phyloP scores from a whole-genome alignment of 2,329 filamentous ascomycete genomes.

The Simplicillium aogashimaense region DNA sequence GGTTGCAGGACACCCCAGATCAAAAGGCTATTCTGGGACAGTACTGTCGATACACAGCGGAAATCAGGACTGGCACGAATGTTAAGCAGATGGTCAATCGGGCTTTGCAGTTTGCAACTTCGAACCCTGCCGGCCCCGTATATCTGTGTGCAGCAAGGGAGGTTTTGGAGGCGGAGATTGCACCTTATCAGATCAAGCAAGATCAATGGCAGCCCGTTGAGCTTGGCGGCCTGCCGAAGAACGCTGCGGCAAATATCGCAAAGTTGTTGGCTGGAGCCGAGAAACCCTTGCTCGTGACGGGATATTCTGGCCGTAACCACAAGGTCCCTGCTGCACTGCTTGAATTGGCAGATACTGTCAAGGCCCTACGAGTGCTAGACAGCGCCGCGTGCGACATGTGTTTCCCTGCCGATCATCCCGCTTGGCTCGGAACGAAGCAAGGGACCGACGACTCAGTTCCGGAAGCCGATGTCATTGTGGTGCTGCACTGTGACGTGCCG shows the following conservation, averaged over 20 bases:
- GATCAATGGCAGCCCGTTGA: slow-evolving; percentile 61
- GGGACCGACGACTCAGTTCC: slow-evolving; percentile 64
- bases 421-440: slow-evolving; percentile 61
- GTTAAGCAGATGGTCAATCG: slow-evolving; percentile 86
- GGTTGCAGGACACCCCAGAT: slow-evolving; percentile 76
- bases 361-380: slow-evolving; percentile 62
- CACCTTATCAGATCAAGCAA: slow-evolving; percentile 60
- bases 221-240: slow-evolving; percentile 46
- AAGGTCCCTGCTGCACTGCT: slow-evolving; percentile 51
- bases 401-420: slow-evolving; percentile 62
- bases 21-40: slow-evolving; percentile 73
- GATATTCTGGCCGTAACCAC: slow-evolving; percentile 63
- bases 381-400: slow-evolving; percentile 74
- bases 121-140: slow-evolving; percentile 68
- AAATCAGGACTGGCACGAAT: slow-evolving; percentile 77
- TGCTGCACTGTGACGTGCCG: slow-evolving; percentile 83
- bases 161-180: slow-evolving; percentile 76
- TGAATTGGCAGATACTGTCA: slow-evolving; percentile 55
- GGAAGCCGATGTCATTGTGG: slow-evolving; percentile 73
- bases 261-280: slow-evolving; percentile 53
- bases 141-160: slow-evolving; percentile 73
- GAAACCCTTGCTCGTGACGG: slow-evolving; percentile 60
- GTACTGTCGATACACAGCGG: slow-evolving; percentile 75
- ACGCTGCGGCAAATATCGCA: slow-evolving; percentile 48
- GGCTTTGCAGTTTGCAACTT: slow-evolving; percentile 71